Conservation (phyloP, 257 asterid species). For the Haberlea rhodopensis region DNA sequence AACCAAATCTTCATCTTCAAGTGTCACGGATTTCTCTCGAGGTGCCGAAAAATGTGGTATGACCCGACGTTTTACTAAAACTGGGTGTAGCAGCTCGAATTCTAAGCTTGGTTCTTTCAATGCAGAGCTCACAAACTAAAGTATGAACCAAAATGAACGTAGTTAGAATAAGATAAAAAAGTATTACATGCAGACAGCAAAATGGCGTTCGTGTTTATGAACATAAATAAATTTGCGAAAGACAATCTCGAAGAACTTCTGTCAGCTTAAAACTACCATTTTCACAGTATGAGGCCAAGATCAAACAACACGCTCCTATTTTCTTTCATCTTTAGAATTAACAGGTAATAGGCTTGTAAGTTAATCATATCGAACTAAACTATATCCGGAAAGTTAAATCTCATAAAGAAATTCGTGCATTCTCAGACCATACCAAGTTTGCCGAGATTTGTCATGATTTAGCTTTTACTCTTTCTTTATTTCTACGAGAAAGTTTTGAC, state of each 20-base stretch:
- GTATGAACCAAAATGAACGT: neutral
- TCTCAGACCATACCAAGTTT: neutral
- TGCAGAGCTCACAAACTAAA: slow-evolving; percentile 78
- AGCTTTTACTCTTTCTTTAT: too few species aligned
- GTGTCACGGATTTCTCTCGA: slow-evolving; percentile 49
- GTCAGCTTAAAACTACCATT: neutral
- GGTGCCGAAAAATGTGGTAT: slow-evolving; percentile 64
- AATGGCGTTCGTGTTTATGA: neutral
- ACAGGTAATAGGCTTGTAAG: neutral
- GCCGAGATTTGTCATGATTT: neutral
- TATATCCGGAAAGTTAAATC: neutral
- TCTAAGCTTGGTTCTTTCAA: slow-evolving; percentile 78
- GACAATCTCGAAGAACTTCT: neutral
- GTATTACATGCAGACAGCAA: neutral
- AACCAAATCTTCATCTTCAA: slow-evolving; percentile 87
- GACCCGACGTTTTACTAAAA: slow-evolving; percentile 56
- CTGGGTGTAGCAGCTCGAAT: slow-evolving; percentile 75
- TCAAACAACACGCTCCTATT: neutral
- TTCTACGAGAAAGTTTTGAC: slow-evolving; percentile 1
- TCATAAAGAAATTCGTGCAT: neutral
- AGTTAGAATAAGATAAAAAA: neutral
- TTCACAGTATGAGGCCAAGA: neutral
- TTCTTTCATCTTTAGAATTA: neutral
- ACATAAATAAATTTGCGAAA: neutral
- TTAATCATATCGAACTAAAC: slow-evolving; percentile 3